Percentiles rank a stretch among this genome's conserved stretches.
Conservation (phyloP, 805 yeast genomes). For the Wickerhamomyces kurtzmanii region DNA sequence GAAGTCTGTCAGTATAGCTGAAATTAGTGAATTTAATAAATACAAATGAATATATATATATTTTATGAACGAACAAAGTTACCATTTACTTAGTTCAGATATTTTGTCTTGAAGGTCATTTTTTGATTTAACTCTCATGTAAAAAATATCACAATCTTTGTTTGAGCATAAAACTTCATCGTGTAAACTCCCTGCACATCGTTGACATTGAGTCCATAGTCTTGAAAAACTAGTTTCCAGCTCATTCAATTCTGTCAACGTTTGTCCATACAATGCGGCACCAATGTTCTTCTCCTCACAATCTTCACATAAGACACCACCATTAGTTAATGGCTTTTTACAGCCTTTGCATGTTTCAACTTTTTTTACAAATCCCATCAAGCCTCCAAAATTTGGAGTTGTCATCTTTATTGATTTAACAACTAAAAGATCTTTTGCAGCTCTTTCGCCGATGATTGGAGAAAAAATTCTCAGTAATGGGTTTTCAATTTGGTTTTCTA, state of each 20-base stretch:
- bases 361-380: constrained; percentile 86
- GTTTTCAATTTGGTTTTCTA: constrained; percentile 87
- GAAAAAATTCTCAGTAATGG: constrained; percentile 91
- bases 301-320: constrained; percentile 73
- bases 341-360: constrained; percentile 87
- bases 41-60: too few species aligned
- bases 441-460: constrained; percentile 83
- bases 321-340: constrained; percentile 63
- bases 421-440: constrained; percentile 69
- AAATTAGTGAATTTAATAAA: too few species aligned
- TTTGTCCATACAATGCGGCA: constrained; percentile 73
- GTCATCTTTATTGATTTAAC: constrained; percentile 33
- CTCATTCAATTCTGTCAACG: constrained; percentile 68
- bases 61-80: too few species aligned
- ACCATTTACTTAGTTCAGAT: constrained; percentile 30
- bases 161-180: constrained; percentile 94
- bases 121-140: constrained; percentile 68
- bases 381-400: constrained; percentile 70
- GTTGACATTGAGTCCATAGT: constrained; percentile 96
- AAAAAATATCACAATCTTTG: constrained; percentile 94
- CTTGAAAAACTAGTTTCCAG: constrained; percentile 77
- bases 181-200: constrained; percentile 93
- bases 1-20: too few species aligned
- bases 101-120: constrained; percentile 30
- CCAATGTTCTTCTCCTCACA: constrained; percentile 67